phyloP scores from a whole-genome alignment of 805 yeast species.

The Yarrowia deformans region DNA sequence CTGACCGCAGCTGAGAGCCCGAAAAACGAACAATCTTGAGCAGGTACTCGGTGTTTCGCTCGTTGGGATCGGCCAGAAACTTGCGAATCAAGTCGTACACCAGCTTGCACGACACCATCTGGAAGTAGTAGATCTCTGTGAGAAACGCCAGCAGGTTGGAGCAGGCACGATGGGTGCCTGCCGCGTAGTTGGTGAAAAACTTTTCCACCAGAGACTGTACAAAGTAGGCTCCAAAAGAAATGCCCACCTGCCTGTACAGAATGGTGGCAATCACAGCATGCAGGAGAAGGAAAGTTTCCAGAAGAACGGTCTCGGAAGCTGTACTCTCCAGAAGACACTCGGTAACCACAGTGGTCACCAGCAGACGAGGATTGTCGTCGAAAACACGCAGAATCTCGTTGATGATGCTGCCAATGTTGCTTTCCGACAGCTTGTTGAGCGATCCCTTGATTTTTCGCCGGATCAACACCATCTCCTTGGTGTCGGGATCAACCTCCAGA shows the following conservation, averaged over 20 bases:
- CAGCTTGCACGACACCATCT: conserved; percentile 73
- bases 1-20: conserved; percentile 86
- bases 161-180: conserved; percentile 54
- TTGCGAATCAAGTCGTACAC: conserved; percentile 75
- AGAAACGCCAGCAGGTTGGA: conserved; percentile 76
- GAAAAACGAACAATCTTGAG: conserved; percentile 73
- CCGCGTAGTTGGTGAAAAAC: conserved; percentile 55
- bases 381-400: conserved; percentile 71
- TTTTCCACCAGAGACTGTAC: conserved; percentile 80
- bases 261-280: conserved; percentile 82
- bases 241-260: conserved; percentile 78
- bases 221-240: conserved; percentile 87
- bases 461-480: conserved; percentile 59
- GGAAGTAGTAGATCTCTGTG: conserved; percentile 78
- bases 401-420: conserved; percentile 75
- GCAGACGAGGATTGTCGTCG: conserved; percentile 72
- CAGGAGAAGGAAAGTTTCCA: conserved; percentile 79
- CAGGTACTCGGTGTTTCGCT: conserved; percentile 77
- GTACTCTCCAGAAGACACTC: conserved; percentile 70
- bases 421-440: conserved; percentile 86
- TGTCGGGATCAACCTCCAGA: conserved; percentile 47
- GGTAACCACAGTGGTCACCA: conserved; percentile 76
- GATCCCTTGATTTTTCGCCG: conserved; percentile 78
- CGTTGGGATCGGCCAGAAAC: conserved; percentile 63
- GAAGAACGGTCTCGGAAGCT: conserved; percentile 65